These are phyloP conservation scores for Fallopia convolvulus DNA, from an alignment of 148 eudicot species.

Conservation along the genomic window DNA sequence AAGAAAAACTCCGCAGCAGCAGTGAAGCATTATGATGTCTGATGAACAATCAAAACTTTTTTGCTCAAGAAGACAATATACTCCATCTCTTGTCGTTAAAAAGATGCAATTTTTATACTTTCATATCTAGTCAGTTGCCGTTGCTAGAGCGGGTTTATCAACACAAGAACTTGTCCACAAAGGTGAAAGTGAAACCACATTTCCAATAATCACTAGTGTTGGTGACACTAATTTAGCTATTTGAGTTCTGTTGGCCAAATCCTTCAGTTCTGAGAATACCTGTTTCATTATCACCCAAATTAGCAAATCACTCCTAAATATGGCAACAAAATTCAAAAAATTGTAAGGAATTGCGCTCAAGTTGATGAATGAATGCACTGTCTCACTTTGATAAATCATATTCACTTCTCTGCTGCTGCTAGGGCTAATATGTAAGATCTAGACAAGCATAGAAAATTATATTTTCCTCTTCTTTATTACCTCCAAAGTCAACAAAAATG, in stretches of 20 bases:
- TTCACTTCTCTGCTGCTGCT: no score
- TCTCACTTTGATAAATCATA: no score
- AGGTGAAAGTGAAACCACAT: constrained; percentile 88
- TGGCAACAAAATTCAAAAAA: neutral
- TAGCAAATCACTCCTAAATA: neutral
- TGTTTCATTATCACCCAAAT: constrained; percentile 20
- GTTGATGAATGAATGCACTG: no score
- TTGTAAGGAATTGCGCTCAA: neutral
- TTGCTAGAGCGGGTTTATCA: constrained; percentile 6
- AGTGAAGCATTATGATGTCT: neutral
- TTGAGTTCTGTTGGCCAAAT: constrained; percentile 60
- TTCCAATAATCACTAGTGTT: constrained; percentile 85
- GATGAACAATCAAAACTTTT: neutral
- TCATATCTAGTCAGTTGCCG: neutral
- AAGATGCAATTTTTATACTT: neutral
- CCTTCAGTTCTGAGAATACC: constrained; percentile 74
- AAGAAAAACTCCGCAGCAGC: neutral
- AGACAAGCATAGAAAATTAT: no score
- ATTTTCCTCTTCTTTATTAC: no score
- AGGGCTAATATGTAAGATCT: no score
- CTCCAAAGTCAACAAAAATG: no score
- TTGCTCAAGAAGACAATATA: neutral
- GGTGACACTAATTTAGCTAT: constrained; percentile 64
- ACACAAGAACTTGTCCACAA: constrained; percentile 48
- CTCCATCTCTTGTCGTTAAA: neutral